Conservation (phyloP, 768 basidiomycete species). For the Trichaptum fuscoviolaceum region DNA sequence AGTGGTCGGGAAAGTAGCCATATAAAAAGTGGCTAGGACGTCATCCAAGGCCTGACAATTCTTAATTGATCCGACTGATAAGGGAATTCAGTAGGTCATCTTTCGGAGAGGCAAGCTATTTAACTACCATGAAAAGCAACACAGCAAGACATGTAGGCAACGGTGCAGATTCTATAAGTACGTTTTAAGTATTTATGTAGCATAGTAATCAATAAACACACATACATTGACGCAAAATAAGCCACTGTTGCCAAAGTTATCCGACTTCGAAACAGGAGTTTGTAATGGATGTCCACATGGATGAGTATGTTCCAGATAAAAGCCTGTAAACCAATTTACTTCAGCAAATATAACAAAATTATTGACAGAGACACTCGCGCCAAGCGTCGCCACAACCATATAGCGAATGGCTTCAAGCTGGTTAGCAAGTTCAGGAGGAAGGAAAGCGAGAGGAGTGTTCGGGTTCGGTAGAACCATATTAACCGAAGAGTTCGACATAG, state of each 20-base stretch:
- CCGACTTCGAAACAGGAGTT: constrained; percentile 16
- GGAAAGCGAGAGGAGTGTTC: constrained; percentile 27
- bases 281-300: constrained; percentile 23
- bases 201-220: neutral
- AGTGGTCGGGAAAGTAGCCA: constrained; percentile 17
- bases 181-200: neutral
- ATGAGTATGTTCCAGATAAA: constrained; percentile 27
- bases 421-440: constrained; percentile 22
- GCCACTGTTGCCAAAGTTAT: constrained; percentile 15
- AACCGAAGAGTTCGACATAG: neutral
- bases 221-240: constrained; percentile 30
- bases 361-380: constrained; percentile 15
- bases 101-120: constrained; percentile 5
- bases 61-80: neutral
- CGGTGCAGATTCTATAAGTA: constrained; percentile 11
- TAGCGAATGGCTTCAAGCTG: constrained; percentile 24
- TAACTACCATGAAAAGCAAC: constrained; percentile 22
- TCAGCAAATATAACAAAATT: neutral
- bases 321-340: constrained; percentile 14
- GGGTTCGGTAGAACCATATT: constrained; percentile 21
- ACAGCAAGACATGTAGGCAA: constrained; percentile 19
- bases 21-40: neutral
- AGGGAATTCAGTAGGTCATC: neutral
- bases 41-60: neutral
- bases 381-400: constrained; percentile 22